Evolutionary conservation across 2,329 filamentous ascomycete genomes (phyloP).

Genomic region (Nemania bipapillata): DNA sequence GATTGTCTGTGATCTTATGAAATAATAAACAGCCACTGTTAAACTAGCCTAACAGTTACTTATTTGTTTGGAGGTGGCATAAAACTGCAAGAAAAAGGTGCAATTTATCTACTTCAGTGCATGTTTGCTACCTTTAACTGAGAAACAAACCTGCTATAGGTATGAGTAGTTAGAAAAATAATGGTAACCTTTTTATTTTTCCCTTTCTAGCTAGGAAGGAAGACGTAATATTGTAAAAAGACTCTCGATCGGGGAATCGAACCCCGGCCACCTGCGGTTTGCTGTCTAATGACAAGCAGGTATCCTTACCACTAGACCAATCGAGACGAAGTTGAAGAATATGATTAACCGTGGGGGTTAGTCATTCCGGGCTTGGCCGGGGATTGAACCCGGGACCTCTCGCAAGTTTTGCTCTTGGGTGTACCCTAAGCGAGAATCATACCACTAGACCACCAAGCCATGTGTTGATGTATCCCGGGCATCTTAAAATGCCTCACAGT

Average conservation of each 20-base stretch:
- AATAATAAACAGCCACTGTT: no score
- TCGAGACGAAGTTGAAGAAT: slow-evolving; percentile 36
- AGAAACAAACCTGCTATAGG: no score
- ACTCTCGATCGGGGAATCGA: slow-evolving; percentile 51
- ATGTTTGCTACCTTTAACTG: no score
- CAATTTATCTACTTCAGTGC: no score
- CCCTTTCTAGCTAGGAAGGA: no score
- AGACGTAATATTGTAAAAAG: neutral
- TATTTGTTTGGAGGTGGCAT: no score
- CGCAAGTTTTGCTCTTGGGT: slow-evolving; percentile 47
- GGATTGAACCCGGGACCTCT: slow-evolving; percentile 58
- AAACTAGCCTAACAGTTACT: no score
- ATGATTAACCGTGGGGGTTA: neutral
- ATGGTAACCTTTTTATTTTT: no score
- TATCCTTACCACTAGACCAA: slow-evolving; percentile 49
- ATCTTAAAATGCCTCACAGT: neutral
- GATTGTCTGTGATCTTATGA: no score
- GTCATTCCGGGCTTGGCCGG: slow-evolving; percentile 47
- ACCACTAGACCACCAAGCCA: slow-evolving; percentile 69
- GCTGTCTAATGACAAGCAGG: slow-evolving; percentile 44
- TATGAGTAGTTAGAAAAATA: no score
- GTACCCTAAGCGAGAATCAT: slow-evolving; percentile 76
- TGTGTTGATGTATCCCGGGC: neutral
- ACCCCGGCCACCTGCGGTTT: slow-evolving; percentile 50
- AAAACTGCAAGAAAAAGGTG: no score